phyloP scores from a whole-genome alignment of 176 grass and related monocot species.

The Bolboschoenus planiculmis region DNA sequence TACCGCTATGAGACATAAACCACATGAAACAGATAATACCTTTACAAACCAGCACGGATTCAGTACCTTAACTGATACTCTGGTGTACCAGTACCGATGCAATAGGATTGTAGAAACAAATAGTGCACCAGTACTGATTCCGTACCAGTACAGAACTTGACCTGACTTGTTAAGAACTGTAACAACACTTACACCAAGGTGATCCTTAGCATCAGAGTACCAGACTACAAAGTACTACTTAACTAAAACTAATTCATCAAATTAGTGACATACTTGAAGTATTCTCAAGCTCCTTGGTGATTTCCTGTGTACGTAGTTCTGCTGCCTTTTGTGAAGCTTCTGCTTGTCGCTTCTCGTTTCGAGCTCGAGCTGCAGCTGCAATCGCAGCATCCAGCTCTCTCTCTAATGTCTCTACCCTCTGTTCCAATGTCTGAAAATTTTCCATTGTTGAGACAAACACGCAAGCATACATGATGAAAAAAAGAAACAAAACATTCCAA shows the following conservation, averaged over 20 bases:
- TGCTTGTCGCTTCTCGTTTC: conserved; percentile 81
- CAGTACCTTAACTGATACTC: conserved; percentile 2
- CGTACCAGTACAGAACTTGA: background rate
- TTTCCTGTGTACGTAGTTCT: conserved; percentile 57
- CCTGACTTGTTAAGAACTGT: background rate
- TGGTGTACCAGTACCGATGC: background rate
- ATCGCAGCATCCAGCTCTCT: conserved; percentile 87
- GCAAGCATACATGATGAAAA: background rate
- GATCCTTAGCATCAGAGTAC: background rate
- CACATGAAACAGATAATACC: background rate
- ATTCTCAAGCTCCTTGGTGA: conserved; percentile 86
- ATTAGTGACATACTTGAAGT: conserved; percentile 59
- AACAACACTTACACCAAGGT: background rate
- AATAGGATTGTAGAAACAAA: background rate
- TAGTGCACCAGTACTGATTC: background rate
- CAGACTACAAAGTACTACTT: background rate
- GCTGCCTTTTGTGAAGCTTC: conserved; percentile 68
- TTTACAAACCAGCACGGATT: background rate
- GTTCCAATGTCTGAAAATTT: conserved; percentile 58
- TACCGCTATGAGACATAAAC: background rate
- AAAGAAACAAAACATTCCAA: background rate
- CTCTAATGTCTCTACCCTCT: conserved; percentile 84
- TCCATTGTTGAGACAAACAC: background rate
- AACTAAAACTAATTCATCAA: background rate
- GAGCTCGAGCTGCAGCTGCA: conserved; percentile 74